phyloP scores from a whole-genome alignment of 2,329 filamentous ascomycete genomes.

The Pyrenophora tritici-repentis region DNA sequence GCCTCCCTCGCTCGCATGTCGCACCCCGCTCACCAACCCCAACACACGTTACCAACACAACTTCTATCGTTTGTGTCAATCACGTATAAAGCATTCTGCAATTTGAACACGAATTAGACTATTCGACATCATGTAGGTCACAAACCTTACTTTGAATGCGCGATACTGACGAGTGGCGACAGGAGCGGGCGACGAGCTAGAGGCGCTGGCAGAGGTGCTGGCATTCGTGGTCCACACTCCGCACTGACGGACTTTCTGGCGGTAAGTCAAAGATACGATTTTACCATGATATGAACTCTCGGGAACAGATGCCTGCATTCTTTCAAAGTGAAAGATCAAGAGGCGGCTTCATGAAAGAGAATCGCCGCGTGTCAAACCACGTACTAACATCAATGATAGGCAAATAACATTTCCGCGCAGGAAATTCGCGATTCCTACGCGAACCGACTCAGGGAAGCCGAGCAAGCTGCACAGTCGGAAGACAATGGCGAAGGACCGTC shows the following conservation, averaged over 20 bases:
- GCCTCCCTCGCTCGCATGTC: conserved; percentile 11
- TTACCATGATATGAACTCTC: neutral
- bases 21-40: conserved; percentile 10
- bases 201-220: conserved; percentile 48
- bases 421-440: conserved; percentile 66
- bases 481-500: conserved; percentile 46
- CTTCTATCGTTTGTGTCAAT: neutral
- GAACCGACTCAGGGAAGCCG: conserved; percentile 57
- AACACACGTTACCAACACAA: conserved; percentile 1
- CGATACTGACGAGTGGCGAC: conserved; percentile 28
- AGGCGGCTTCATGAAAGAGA: too few relatives aligned
- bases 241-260: conserved; percentile 71
- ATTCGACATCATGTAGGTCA: conserved; percentile 22
- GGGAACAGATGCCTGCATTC: too few relatives aligned
- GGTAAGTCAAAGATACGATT: conserved; percentile 47
- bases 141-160: neutral
- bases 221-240: conserved; percentile 65
- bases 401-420: conserved; percentile 73
- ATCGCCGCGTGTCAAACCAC: neutral
- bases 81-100: neutral
- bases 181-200: conserved; percentile 47
- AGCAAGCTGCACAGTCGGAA: conserved; percentile 45
- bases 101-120: neutral
- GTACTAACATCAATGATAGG: conserved; percentile 48
- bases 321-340: too few relatives aligned